Base-by-base conservation (phyloP, 2,329 filamentous ascomycete genomes). In the Colletotrichum zoysiae region DNA sequence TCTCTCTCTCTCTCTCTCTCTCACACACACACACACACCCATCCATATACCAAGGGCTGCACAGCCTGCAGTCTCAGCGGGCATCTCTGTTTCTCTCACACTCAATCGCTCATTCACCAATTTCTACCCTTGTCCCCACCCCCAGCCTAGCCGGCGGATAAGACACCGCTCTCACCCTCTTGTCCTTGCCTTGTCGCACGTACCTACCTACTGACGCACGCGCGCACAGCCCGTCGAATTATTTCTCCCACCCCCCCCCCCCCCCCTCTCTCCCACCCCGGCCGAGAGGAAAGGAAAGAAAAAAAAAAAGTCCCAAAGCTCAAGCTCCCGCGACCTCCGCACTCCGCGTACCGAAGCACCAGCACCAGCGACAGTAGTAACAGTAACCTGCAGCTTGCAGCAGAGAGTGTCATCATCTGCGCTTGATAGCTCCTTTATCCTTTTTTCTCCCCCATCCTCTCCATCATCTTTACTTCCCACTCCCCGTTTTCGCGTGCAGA, bases 21-120 rank as follows among this genome's bases (percentile, higher is more conserved):
- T 20, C 50, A 11, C 40, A 12, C 40, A 42, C 51, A 55, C 53
- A 71, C 69, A 71, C 69, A 71, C 65, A 62, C 55, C 35, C 65
- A 71, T 64, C 42, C 69, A 71, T 64, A 71, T 65, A 68, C 57
- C 65, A 69, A 68, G 69, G 65, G 58, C 65, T 71, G 69, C 69
- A 71, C 69, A 71, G 69, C 69, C 69, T 71, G 58, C 63, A 65
- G 68, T 71, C 68, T 71, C 68, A 59, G 69, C 53, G 44, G 51
- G 64, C 55, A 46, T 70, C 65, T 67, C 71, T 73, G 62, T 73
- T 46, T 59, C 48, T 48, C 46, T 48, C 46, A 23, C 46, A 48
- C 46, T 51, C 48, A 7, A 9, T 51, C 48, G 12, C 71, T 67
- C 67, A 64, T 26, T 71, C 67, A 42, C 35, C 69, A 71, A 62